Base-by-base conservation (phyloP, 257 asterid species). In the Solanum virginianum region DNA sequence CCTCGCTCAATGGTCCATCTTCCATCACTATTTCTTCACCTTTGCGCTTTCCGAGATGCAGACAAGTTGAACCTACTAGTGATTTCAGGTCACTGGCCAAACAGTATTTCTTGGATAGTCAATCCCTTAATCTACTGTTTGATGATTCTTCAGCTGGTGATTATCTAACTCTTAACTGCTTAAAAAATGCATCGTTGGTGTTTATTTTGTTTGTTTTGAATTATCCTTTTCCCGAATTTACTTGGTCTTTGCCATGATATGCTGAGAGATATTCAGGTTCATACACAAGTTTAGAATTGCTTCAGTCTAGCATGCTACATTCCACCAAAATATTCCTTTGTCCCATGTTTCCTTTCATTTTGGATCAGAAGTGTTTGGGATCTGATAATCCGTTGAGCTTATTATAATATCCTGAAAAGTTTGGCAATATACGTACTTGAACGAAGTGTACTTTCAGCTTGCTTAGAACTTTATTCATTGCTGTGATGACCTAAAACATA, bases 11-110 rank as follows among this genome's bases (percentile, higher is more conserved):
- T 70, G 99, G 99, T 86, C 98, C 98, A 86, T 91, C 94, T 86
- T 95, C 98, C 84, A 92, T 97, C 90, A 91, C 96, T 85, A 93
- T 97, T 86, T 90, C 95, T 84, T 97, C 99, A 63, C 99, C 98
- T 62, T 84, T 97, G 91, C 92, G 95, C 86, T 93, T 97, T 85
- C 98, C 98, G 26, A 90, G 94, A 62, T 92, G 89, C 87, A 93
- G 95, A 91, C 91, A 84, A 91, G 94, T 91, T 93, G 94, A 89
- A 88, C 92, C 93, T 80, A 56, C 92, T 86, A 87, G 87, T 90
- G 97, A 93, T 89, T 97, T 92, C 89, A 91, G 94, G 88, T 91
- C 90, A 84, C 89, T 97, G 93, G 99, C 99, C 82, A 92, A 93
- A 89, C 97, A 93, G 90, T 97, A 92, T 87, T 94, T 97, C 89